A percentile compares a stretch with the other conserved stretches of the same genome.
phyloP scores from a whole-genome alignment of 2,329 filamentous ascomycete species.

The Furcasterigmium furcatum region DNA sequence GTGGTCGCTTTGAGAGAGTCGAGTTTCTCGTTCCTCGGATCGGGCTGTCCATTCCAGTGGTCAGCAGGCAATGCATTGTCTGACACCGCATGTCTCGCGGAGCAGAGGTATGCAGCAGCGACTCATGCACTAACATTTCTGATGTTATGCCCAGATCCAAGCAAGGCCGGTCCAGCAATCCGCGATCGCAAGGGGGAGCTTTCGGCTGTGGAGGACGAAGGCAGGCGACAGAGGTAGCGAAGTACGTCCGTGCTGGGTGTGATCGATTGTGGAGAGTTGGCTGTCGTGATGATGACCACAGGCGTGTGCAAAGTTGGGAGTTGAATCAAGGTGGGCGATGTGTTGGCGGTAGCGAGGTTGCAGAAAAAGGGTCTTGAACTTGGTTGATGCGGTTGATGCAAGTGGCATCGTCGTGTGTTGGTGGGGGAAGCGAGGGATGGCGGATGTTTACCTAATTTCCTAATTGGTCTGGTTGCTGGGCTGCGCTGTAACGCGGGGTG shows the following conservation, averaged over 20 bases:
- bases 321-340: too few relatives aligned
- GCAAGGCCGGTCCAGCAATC: too few relatives aligned
- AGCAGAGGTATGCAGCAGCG: neutral
- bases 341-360: too few relatives aligned
- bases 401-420: neutral
- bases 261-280: too few relatives aligned
- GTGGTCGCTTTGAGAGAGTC: slow-evolving; percentile 8
- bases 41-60: slow-evolving; percentile 31
- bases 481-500: too few relatives aligned
- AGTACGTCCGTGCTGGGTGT: too few relatives aligned
- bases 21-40: slow-evolving; percentile 7
- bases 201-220: too few relatives aligned
- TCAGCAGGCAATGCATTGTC: slow-evolving; percentile 33
- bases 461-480: slow-evolving; percentile 25
- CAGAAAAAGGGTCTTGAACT: slow-evolving; percentile 2
- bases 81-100: neutral
- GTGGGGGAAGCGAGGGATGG: neutral
- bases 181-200: too few relatives aligned
- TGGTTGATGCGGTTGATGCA: neutral
- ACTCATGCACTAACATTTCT: neutral
- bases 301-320: too few relatives aligned
- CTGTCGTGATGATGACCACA: too few relatives aligned
- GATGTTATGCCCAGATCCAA: too few relatives aligned
- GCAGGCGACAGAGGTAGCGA: too few relatives aligned
- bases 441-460: slow-evolving; percentile 23